Conservation (phyloP, 352 stramenopile genomes). For the Phytophthora niederhauseri region DNA sequence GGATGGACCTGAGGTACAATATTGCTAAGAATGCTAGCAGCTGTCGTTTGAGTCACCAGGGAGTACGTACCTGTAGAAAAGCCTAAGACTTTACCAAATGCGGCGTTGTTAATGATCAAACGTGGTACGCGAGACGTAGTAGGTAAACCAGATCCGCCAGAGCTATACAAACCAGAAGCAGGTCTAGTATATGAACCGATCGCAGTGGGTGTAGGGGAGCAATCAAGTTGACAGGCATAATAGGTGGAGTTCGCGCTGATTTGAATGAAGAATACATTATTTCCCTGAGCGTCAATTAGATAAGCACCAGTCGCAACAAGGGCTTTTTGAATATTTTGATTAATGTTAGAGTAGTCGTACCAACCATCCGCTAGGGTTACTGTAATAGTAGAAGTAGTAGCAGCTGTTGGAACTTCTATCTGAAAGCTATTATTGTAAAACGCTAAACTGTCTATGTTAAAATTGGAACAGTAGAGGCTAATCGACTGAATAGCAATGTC, state of each 20-base stretch:
- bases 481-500: no score
- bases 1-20: not conserved
- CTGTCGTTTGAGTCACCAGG: rapidly evolving
- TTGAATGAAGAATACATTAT: not conserved
- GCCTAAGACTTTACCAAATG: not conserved
- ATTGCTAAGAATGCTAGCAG: not conserved
- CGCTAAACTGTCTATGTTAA: not conserved
- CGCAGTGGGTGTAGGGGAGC: not conserved
- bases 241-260: not conserved
- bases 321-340: not conserved
- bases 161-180: not conserved
- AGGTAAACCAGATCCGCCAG: not conserved
- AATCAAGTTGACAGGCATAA: not conserved
- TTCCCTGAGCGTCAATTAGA: not conserved
- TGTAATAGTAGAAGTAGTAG: not conserved
- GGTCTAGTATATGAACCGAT: not conserved
- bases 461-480: no score
- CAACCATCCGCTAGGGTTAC: no score
- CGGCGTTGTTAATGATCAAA: not conserved
- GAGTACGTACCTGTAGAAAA: not conserved
- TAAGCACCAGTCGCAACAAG: not conserved
- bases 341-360: not conserved
- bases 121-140: not conserved
- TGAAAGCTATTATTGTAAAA: not conserved
- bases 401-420: not conserved